Percentiles rank a stretch among this genome's conserved stretches.
Evolutionary conservation across 805 yeast species (phyloP).

Genomic region (Candida ipomoeae): DNA sequence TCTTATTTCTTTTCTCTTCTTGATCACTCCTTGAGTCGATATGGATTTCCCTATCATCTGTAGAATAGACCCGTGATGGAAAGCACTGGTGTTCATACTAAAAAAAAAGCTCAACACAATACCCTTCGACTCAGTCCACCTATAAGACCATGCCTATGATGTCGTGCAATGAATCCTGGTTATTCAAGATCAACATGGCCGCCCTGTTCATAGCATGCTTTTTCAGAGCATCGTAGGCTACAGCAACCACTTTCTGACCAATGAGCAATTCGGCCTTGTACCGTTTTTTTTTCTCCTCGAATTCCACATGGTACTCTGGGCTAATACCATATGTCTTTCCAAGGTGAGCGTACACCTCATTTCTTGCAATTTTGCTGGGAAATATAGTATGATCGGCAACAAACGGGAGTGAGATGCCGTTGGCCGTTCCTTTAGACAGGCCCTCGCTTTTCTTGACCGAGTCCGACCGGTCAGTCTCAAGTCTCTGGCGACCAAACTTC

Average conservation of each 20-base stretch:
- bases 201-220: slow-evolving; percentile 40
- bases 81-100: neutral
- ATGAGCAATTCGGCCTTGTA: slow-evolving; percentile 29
- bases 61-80: neutral
- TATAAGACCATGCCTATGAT: slow-evolving; percentile 11
- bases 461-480: slow-evolving; percentile 20
- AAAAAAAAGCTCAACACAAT: neutral
- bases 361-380: slow-evolving; percentile 32
- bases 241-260: slow-evolving; percentile 26
- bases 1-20: too few relatives aligned
- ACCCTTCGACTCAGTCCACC: neutral
- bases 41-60: too few relatives aligned
- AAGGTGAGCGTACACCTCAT: slow-evolving; percentile 36
- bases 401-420: slow-evolving; percentile 22
- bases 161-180: slow-evolving; percentile 17
- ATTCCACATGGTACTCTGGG: slow-evolving; percentile 32
- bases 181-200: slow-evolving; percentile 34
- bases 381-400: slow-evolving; percentile 26
- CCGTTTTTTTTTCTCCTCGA: slow-evolving; percentile 19
- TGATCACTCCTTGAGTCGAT: too few relatives aligned
- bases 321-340: slow-evolving; percentile 31
- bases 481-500: slow-evolving; percentile 55
- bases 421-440: neutral
- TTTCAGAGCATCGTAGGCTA: slow-evolving; percentile 33
- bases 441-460: slow-evolving; percentile 8